These are phyloP conservation scores for Neofusicoccum sp. DNA, from an alignment of 2,329 filamentous ascomycete genomes.

Conservation along the genomic window DNA sequence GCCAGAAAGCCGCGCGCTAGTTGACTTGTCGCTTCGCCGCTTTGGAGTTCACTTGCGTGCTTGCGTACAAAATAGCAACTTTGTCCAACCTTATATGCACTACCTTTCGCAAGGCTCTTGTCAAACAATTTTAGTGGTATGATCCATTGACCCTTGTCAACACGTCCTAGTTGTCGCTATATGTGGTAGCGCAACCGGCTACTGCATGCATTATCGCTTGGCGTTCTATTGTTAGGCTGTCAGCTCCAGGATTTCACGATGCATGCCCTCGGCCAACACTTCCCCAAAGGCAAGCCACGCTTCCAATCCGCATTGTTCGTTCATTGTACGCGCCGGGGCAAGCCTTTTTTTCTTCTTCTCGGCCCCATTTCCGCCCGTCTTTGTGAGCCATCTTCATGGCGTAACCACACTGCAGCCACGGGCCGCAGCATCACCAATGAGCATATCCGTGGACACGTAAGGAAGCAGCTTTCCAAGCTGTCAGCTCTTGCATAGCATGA, in stretches of 20 bases:
- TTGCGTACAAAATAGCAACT: no score
- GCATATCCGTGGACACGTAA: not conserved
- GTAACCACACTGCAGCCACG: not conserved
- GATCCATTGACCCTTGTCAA: not conserved
- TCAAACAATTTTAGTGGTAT: not conserved
- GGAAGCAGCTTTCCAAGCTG: not conserved
- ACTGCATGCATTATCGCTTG: not conserved
- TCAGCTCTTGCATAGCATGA: not conserved
- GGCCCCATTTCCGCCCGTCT: slow-evolving; percentile 2
- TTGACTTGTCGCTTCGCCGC: not conserved
- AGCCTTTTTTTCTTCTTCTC: not conserved
- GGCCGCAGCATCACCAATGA: not conserved
- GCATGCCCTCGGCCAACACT: not conserved
- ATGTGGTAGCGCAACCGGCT: not conserved
- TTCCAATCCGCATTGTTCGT: not conserved
- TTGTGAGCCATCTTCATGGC: not conserved
- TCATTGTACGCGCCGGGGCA: not conserved
- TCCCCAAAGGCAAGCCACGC: not conserved
- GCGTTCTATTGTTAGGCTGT: slow-evolving; percentile 9
- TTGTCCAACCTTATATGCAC: no score
- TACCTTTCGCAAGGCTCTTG: not conserved
- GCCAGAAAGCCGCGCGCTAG: not conserved
- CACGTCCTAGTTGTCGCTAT: not conserved
- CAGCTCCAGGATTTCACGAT: not conserved
- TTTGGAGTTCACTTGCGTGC: not conserved